Conservation (phyloP, 306 rosid species). For the Rosa persica region DNA sequence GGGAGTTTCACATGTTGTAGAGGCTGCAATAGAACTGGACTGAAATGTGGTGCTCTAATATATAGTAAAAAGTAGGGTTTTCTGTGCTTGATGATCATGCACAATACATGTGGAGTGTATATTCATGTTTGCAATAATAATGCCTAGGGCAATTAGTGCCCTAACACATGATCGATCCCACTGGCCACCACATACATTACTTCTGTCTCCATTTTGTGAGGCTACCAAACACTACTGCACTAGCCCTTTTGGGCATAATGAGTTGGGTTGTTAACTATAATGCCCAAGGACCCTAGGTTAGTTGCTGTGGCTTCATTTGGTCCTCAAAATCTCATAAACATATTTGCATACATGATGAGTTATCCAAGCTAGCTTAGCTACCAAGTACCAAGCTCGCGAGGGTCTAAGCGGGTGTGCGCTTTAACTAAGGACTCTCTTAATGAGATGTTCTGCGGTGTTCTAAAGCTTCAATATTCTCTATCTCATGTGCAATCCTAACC, state of each 20-base stretch:
- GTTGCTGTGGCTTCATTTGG: neutral
- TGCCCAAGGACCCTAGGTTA: neutral
- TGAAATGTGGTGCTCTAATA: neutral
- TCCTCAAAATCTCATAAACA: neutral
- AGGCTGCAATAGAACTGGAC: conserved; percentile 9
- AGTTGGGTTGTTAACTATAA: neutral
- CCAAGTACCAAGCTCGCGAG: neutral
- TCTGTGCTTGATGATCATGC: conserved; percentile 22
- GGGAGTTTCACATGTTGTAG: conserved; percentile 18
- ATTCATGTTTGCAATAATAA: neutral
- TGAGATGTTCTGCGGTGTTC: neutral
- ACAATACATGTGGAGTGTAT: conserved; percentile 21
- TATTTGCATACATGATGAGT: neutral
- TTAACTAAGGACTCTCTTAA: neutral
- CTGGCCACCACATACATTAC: neutral
- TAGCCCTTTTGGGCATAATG: conserved; percentile 10
- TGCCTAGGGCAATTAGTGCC: conserved; percentile 14
- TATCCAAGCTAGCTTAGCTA: neutral
- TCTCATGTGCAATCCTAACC: too few species aligned
- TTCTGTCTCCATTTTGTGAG: conserved; percentile 12
- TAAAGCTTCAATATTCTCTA: neutral
- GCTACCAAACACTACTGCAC: neutral
- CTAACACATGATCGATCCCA: conserved; percentile 12
- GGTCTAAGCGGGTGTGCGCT: neutral
- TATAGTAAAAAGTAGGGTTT: conserved; percentile 10